phyloP scores from a whole-genome alignment of 2,329 filamentous ascomycete genomes.

The Colletotrichum brevisporum region DNA sequence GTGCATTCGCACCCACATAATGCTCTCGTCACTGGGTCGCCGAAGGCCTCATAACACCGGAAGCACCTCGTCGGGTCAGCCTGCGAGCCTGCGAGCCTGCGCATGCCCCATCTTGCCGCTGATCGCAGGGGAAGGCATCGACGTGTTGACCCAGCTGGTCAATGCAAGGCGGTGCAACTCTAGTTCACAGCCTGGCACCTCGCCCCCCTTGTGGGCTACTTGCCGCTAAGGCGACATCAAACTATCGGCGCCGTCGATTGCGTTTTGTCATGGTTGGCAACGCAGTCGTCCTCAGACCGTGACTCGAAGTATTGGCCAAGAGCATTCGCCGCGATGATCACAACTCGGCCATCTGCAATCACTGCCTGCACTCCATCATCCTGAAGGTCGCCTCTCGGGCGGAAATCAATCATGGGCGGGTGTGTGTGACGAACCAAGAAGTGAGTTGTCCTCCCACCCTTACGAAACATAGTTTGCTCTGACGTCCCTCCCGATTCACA shows the following conservation, averaged over 20 bases:
- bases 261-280: slow-evolving; percentile 23
- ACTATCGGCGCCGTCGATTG: slow-evolving; percentile 10
- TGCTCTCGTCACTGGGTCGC: slow-evolving; percentile 25
- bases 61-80: too few relatives aligned
- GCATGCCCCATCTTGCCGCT: neutral
- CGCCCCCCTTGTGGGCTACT: neutral
- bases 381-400: neutral
- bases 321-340: neutral
- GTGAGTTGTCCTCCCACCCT: slow-evolving; percentile 14
- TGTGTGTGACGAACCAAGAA: neutral
- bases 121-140: neutral
- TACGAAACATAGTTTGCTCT: slow-evolving; percentile 26
- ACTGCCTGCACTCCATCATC: slow-evolving; percentile 4
- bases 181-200: slow-evolving; percentile 18
- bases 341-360: slow-evolving; percentile 3
- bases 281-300: slow-evolving; percentile 12
- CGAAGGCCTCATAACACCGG: slow-evolving; percentile 1
- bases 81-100: too few relatives aligned
- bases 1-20: slow-evolving; percentile 12
- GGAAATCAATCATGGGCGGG: neutral
- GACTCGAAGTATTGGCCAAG: slow-evolving; percentile 16
- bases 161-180: slow-evolving; percentile 17
- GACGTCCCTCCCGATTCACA: slow-evolving; percentile 24
- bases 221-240: slow-evolving; percentile 13
- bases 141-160: slow-evolving; percentile 1